phyloP scores from a whole-genome alignment of 1,139 yeast genomes.

The Kodamaea plutei region DNA sequence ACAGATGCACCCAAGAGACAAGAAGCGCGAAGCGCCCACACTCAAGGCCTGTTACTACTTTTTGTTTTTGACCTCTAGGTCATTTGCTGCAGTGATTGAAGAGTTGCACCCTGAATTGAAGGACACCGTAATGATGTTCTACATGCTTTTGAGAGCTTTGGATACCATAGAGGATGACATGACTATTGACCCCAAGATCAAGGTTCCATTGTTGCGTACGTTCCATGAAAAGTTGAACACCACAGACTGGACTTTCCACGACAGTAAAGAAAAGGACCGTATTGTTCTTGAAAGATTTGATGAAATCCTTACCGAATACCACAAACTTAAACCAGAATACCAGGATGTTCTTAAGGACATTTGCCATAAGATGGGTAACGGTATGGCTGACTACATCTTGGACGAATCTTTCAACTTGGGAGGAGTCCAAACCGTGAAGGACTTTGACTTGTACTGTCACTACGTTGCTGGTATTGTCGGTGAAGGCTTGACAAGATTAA shows the following conservation, averaged over 20 bases:
- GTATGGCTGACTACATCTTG: slow-evolving; percentile 92
- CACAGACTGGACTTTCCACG: slow-evolving; percentile 78
- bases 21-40: slow-evolving; percentile 39
- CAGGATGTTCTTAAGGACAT: slow-evolving; percentile 76
- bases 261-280: slow-evolving; percentile 75
- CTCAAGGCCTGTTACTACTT: slow-evolving; percentile 67
- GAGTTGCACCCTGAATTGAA: slow-evolving; percentile 90
- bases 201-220: slow-evolving; percentile 67
- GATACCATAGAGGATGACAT: slow-evolving; percentile 98
- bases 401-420: slow-evolving; percentile 73
- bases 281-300: slow-evolving; percentile 72
- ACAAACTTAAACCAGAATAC: slow-evolving; percentile 67
- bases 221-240: slow-evolving; percentile 62
- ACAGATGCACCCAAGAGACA: slow-evolving; percentile 50
- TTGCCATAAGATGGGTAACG: slow-evolving; percentile 86
- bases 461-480: slow-evolving; percentile 98
- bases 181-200: slow-evolving; percentile 67
- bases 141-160: slow-evolving; percentile 80
- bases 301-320: slow-evolving; percentile 62
- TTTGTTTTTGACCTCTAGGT: slow-evolving; percentile 71
- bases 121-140: slow-evolving; percentile 77
- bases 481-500: slow-evolving; percentile 83
- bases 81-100: slow-evolving; percentile 87
- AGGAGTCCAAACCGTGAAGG: slow-evolving; percentile 75
- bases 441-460: slow-evolving; percentile 89